A percentile compares a stretch with the other conserved stretches of the same genome.
Conservation (phyloP, 2,329 filamentous ascomycete species). For the Emmonsia crescens region DNA sequence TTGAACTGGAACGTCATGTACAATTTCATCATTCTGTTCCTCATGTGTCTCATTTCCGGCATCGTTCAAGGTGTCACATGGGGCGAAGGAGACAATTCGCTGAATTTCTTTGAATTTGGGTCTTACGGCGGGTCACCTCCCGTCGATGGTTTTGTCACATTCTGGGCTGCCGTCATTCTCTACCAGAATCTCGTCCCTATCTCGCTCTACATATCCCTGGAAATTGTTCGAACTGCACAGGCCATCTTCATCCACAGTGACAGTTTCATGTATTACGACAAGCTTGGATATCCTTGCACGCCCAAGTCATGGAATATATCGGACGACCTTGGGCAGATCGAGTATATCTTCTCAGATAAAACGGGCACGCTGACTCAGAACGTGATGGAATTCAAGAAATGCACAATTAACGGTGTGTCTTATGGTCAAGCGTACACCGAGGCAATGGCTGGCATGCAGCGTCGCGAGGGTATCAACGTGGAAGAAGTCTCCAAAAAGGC, state of each 20-base stretch:
- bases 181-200: constrained; percentile 99
- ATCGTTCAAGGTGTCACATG: constrained; percentile 78
- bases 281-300: constrained; percentile 85
- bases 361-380: constrained; percentile 85
- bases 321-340: constrained; percentile 93
- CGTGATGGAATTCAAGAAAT: constrained; percentile 99
- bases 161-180: constrained; percentile 87
- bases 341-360: constrained; percentile 98
- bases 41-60: constrained; percentile 79
- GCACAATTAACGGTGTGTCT: constrained; percentile 85
- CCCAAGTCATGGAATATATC: constrained; percentile 99
- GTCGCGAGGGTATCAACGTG: constrained; percentile 75
- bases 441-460: constrained; percentile 91
- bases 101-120: constrained; percentile 73
- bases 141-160: constrained; percentile 87
- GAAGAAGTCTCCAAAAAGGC: constrained; percentile 67
- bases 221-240: constrained; percentile 87
- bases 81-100: constrained; percentile 61
- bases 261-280: constrained; percentile 92
- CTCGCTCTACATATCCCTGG: constrained; percentile 91
- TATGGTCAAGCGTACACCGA: constrained; percentile 98
- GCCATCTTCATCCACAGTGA: constrained; percentile 98
- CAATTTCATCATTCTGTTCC: constrained; percentile 82
- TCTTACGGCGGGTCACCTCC: constrained; percentile 64
- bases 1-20: constrained; percentile 96